Percentiles rank a stretch among this genome's conserved stretches.
Evolutionary conservation across 208 protist genomes (phyloP).

Genomic region (Trypanosoma platydactyli): DNA sequence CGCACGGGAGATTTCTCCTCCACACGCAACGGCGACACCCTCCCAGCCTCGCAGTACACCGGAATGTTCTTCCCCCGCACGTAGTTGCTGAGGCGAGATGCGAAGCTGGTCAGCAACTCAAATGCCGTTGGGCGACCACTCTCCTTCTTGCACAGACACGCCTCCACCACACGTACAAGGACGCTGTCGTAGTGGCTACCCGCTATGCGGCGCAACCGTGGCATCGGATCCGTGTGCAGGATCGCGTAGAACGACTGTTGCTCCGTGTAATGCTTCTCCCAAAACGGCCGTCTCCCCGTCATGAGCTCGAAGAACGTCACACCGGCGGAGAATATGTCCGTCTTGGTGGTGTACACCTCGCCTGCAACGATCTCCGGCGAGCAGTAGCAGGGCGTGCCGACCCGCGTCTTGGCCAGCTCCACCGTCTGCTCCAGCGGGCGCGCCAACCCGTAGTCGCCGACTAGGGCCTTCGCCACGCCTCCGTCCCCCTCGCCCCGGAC

Average conservation of each 20-base stretch:
- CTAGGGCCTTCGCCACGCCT: conserved; percentile 36
- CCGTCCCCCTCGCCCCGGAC: conserved; percentile 17
- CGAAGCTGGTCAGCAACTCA: conserved; percentile 52
- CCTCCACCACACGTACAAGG: conserved; percentile 42
- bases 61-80: conserved; percentile 44
- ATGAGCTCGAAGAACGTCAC: conserved; percentile 89
- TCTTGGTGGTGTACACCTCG: conserved; percentile 90
- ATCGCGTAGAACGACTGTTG: conserved; percentile 52
- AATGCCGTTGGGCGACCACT: conserved; percentile 46
- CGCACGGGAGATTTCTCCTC: conserved; percentile 14
- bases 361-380: conserved; percentile 91
- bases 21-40: conserved; percentile 14
- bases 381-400: conserved; percentile 92
- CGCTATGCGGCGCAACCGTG: conserved; percentile 33
- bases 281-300: conserved; percentile 70
- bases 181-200: conserved; percentile 32
- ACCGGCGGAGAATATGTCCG: conserved; percentile 93
- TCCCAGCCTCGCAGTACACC: conserved; percentile 26
- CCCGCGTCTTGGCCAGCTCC: conserved; percentile 70
- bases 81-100: conserved; percentile 33
- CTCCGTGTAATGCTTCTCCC: conserved; percentile 47
- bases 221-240: conserved; percentile 58
- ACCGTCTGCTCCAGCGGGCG: conserved; percentile 65
- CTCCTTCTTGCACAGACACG: conserved; percentile 69
- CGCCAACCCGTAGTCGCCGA: conserved; percentile 91